phyloP scores from a whole-genome alignment of 805 yeast genomes.

The Metschnikowia kunwiensis region DNA sequence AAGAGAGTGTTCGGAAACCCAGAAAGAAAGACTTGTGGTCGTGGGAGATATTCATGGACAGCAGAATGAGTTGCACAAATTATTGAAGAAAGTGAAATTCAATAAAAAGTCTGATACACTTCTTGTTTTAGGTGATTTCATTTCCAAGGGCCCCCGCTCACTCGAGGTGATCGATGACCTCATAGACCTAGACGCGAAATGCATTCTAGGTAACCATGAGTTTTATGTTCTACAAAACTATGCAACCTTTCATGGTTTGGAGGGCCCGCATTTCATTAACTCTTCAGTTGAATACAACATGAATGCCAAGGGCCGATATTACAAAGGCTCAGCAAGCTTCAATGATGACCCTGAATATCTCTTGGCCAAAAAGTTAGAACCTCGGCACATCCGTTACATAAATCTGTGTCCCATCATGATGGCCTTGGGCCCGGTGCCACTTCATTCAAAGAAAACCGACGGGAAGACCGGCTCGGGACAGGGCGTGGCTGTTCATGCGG shows the following conservation, averaged over 20 bases:
- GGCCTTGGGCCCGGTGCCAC: constrained; percentile 58
- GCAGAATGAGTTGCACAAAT: constrained; percentile 48
- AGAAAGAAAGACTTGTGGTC: constrained; percentile 51
- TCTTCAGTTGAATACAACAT: constrained; percentile 3
- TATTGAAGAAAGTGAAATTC: constrained; percentile 51
- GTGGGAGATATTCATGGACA: constrained; percentile 92
- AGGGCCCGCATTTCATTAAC: constrained; percentile 25
- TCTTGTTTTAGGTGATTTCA: constrained; percentile 78
- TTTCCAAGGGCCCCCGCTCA: constrained; percentile 81
- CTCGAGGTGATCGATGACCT: constrained; percentile 58
- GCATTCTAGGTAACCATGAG: constrained; percentile 91
- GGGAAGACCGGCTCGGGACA: constrained; percentile 28
- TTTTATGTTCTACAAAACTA: constrained; percentile 64
- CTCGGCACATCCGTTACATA: constrained; percentile 59
- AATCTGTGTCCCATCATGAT: constrained; percentile 63
- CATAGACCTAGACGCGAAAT: constrained; percentile 54
- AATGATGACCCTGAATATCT: constrained; percentile 37
- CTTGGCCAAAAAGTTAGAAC: constrained; percentile 53
- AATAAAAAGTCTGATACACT: constrained; percentile 53
- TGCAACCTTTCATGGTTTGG: constrained; percentile 53
- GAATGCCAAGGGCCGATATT: too few species aligned
- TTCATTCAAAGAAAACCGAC: constrained; percentile 24
- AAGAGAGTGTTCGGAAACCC: too few species aligned
- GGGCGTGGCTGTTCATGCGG: constrained; percentile 78
- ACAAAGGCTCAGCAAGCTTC: constrained; percentile 14